Conservation (phyloP, 2,329 filamentous ascomycete species). For the Sclerotinia trifoliorum region DNA sequence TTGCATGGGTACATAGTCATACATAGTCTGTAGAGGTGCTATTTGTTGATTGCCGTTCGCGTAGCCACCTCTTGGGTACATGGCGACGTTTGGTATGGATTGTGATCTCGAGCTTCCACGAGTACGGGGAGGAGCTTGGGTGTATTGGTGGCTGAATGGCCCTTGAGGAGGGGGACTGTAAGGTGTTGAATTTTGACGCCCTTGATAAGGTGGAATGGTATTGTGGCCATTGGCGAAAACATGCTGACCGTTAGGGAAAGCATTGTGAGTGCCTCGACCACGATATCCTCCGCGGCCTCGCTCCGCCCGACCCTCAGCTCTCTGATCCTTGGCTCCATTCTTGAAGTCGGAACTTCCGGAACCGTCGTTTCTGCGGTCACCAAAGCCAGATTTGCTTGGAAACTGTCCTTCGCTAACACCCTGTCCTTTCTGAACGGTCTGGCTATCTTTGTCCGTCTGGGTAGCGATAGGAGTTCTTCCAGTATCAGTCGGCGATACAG, state of each 20-base stretch:
- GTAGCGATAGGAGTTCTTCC: constrained; percentile 40
- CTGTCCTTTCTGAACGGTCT: constrained; percentile 27
- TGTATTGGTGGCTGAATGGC: constrained; percentile 39
- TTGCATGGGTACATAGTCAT: constrained; percentile 55
- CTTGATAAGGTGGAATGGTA: constrained; percentile 34
- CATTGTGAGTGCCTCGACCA: constrained; percentile 44
- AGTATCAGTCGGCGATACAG: constrained; percentile 32
- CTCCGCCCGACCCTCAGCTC: constrained; percentile 43
- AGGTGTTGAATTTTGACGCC: constrained; percentile 35
- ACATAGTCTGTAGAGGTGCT: constrained; percentile 51
- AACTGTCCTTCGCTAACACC: constrained; percentile 31
- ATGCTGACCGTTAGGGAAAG: constrained; percentile 40
- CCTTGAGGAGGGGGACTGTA: constrained; percentile 43
- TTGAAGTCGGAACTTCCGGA: constrained; percentile 29
- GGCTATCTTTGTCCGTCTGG: constrained; percentile 35
- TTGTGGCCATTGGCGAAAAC: constrained; percentile 45
- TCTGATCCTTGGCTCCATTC: constrained; percentile 34
- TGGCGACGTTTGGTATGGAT: constrained; percentile 55
- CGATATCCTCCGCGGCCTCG: constrained; percentile 48
- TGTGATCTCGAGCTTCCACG: constrained; percentile 58
- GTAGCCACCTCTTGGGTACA: constrained; percentile 47
- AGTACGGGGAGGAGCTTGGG: constrained; percentile 41
- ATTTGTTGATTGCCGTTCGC: constrained; percentile 42
- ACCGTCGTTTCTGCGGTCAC: constrained; percentile 39
- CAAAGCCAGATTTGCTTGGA: constrained; percentile 29